A percentile compares a stretch with the other conserved stretches of the same genome.
phyloP scores from a whole-genome alignment of 768 basidiomycete genomes.

The Amanita muscaria region DNA sequence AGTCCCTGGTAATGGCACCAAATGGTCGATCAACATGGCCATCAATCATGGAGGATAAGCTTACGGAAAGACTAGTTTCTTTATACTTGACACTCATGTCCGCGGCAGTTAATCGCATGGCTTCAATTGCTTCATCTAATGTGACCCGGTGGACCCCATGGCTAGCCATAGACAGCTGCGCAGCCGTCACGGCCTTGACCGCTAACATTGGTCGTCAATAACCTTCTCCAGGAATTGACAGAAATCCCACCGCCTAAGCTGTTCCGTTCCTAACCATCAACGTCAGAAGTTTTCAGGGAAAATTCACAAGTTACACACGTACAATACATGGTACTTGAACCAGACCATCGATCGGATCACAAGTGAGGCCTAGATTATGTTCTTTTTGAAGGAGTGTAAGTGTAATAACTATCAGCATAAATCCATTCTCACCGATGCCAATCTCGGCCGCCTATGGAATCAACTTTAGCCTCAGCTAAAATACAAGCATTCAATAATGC shows the following conservation, averaged over 20 bases:
- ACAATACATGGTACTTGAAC: slow-evolving; percentile 97
- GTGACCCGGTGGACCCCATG: slow-evolving; percentile 81
- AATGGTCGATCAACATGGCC: not conserved
- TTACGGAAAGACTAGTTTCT: slow-evolving; percentile 85
- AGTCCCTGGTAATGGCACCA: slow-evolving; percentile 25
- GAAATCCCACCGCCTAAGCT: slow-evolving; percentile 62
- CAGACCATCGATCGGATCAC: slow-evolving; percentile 88
- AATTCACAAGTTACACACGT: slow-evolving; percentile 23
- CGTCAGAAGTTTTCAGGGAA: not conserved
- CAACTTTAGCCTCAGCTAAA: slow-evolving; percentile 10
- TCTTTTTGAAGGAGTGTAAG: slow-evolving; percentile 38
- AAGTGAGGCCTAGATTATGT: slow-evolving; percentile 84
- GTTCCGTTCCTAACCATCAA: slow-evolving; percentile 56
- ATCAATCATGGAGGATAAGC: slow-evolving; percentile 18
- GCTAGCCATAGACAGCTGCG: slow-evolving; percentile 90
- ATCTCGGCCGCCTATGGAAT: slow-evolving; percentile 69
- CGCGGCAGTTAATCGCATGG: slow-evolving; percentile 87
- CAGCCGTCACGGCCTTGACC: slow-evolving; percentile 89
- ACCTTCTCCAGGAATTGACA: not conserved
- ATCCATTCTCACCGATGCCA: slow-evolving; percentile 76
- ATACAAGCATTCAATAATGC: slow-evolving; percentile 8
- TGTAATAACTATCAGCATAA: no score
- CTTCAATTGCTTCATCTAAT: slow-evolving; percentile 91
- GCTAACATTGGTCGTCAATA: slow-evolving; percentile 34
- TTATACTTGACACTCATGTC: slow-evolving; percentile 96